Evolutionary conservation across 116 monocot species (phyloP).

Genomic region (Papilionanthe hybrid): DNA sequence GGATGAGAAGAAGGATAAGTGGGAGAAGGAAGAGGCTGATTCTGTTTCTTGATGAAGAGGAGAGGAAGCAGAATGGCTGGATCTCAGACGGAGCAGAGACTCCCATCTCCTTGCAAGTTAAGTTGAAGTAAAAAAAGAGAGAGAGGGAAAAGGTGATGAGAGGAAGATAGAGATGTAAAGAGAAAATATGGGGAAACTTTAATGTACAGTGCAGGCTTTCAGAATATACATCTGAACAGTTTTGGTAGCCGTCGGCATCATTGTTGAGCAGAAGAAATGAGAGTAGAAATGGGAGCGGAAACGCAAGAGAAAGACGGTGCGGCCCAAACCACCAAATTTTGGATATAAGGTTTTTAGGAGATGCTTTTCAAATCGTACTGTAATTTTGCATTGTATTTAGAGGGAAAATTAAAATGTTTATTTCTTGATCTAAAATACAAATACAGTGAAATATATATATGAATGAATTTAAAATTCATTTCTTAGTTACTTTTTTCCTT

Average conservation of each 20-base stretch:
- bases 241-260: conserved; percentile 1
- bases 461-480: no score
- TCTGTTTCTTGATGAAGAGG: conserved; percentile 3
- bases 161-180: not conserved
- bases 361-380: not conserved
- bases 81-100: not conserved
- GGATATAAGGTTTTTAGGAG: not conserved
- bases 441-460: no score
- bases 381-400: not conserved
- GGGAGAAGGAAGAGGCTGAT: conserved; percentile 8
- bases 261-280: not conserved
- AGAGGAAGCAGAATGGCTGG: not conserved
- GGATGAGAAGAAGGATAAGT: conserved; percentile 34
- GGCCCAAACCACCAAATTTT: not conserved
- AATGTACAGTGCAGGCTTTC: not conserved
- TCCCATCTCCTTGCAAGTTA: not conserved
- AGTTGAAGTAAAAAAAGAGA: not conserved
- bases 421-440: no score
- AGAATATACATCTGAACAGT: not conserved
- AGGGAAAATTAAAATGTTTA: no score
- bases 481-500: no score
- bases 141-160: not conserved
- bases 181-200: not conserved
- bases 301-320: not conserved
- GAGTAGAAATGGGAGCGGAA: not conserved